phyloP scores from a whole-genome alignment of 2,329 filamentous ascomycete genomes.

The Elsinoe fawcettii region DNA sequence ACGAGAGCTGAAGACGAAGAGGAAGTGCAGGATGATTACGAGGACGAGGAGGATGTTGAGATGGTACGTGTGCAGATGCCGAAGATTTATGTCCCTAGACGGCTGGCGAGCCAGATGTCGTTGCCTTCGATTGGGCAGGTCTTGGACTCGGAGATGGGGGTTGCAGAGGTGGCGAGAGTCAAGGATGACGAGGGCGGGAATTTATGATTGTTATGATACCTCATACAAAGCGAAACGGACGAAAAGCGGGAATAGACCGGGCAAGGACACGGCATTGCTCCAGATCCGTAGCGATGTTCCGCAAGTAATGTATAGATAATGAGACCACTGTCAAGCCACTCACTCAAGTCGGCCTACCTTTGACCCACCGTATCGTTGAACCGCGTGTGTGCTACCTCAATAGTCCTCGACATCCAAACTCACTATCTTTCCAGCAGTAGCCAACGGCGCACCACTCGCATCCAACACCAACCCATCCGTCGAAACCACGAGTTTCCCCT shows the following conservation, averaged over 20 bases:
- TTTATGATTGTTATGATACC: background rate
- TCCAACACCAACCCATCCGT: background rate
- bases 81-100: background rate
- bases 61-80: background rate
- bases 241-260: background rate
- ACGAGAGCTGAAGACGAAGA: conserved; percentile 16
- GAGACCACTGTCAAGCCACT: no score
- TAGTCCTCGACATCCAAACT: background rate
- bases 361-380: no score
- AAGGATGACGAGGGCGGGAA: background rate
- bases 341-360: no score
- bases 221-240: background rate
- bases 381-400: background rate
- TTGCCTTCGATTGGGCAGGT: background rate
- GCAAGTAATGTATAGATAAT: no score
- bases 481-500: background rate
- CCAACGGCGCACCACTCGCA: background rate
- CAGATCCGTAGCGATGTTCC: no score
- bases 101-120: background rate
- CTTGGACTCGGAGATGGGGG: background rate
- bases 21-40: background rate
- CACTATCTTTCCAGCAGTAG: background rate
- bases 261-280: background rate
- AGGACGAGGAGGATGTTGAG: conserved; percentile 4
- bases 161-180: background rate